phyloP scores from a whole-genome alignment of 2,329 filamentous ascomycete genomes.

The Magnaporthiopsis poae region DNA sequence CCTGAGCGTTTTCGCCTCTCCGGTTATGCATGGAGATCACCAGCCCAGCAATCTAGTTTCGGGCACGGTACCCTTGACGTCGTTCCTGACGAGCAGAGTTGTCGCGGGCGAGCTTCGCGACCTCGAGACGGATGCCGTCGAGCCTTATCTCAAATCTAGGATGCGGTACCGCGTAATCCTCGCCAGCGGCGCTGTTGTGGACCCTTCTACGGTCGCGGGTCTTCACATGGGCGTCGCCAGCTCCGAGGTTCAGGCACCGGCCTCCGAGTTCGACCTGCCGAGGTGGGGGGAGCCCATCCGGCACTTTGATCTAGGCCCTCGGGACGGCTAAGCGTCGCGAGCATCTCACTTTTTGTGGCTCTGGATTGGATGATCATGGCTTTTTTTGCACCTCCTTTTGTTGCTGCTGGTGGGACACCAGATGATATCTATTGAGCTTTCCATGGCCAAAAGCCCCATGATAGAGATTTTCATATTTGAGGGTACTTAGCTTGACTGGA shows the following conservation, averaged over 20 bases:
- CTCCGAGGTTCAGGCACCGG: constrained; percentile 26
- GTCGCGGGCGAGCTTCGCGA: constrained; percentile 25
- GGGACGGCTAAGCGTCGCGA: not conserved
- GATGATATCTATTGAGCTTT: not conserved
- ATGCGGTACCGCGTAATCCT: constrained; percentile 26
- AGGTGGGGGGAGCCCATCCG: constrained; percentile 22
- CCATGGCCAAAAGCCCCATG: not conserved
- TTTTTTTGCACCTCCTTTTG: too few species aligned
- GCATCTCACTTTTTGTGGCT: not conserved
- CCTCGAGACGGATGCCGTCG: constrained; percentile 27
- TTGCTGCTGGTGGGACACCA: not conserved
- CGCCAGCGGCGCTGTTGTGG: constrained; percentile 20
- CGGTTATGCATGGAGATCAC: constrained; percentile 11
- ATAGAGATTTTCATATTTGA: not conserved
- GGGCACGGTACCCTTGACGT: constrained; percentile 43
- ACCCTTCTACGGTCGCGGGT: constrained; percentile 21
- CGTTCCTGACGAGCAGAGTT: constrained; percentile 35
- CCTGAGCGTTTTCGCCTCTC: constrained; percentile 43
- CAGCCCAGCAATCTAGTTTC: constrained; percentile 27
- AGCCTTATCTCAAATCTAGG: constrained; percentile 30
- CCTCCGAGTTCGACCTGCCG: constrained; percentile 24
- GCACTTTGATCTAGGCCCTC: constrained; percentile 15
- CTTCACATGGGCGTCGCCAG: constrained; percentile 28
- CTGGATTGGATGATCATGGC: not conserved
- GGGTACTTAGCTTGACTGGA: not conserved